phyloP scores from a whole-genome alignment of 1,284 basidiomycete genomes.

The Marasmius oreades region DNA sequence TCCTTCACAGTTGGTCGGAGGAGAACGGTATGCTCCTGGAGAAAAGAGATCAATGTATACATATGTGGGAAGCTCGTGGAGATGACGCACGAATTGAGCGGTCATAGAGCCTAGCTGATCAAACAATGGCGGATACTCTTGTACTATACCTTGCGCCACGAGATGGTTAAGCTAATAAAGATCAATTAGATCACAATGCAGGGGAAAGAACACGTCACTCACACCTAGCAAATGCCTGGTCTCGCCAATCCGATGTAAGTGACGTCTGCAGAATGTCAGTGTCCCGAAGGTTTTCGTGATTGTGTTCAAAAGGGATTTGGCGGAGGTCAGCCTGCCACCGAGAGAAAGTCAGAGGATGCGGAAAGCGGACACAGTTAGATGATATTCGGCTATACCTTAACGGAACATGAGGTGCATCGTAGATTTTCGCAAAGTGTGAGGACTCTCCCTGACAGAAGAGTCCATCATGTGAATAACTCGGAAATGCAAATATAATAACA shows the following conservation, averaged over 20 bases:
- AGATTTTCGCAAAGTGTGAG: constrained; percentile 86
- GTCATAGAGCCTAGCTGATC: constrained; percentile 86
- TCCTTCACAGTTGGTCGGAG: constrained; percentile 92
- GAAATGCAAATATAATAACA: constrained; percentile 16
- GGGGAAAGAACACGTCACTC: constrained; percentile 27
- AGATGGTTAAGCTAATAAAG: constrained; percentile 84
- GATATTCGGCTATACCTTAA: constrained; percentile 48
- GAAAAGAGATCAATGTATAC: constrained; percentile 4
- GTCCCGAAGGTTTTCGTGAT: constrained; percentile 96
- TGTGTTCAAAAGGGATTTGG: constrained; percentile 81
- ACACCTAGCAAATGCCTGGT: constrained; percentile 92
- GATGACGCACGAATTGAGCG: constrained; percentile 79
- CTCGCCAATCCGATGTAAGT: constrained; percentile 90
- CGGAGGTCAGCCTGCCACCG: constrained; percentile 67
- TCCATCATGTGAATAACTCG: constrained; percentile 9
- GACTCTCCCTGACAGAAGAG: constrained; percentile 69
- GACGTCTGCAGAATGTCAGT: constrained; percentile 92
- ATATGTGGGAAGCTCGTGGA: neutral
- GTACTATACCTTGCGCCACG: constrained; percentile 87
- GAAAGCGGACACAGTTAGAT: neutral
- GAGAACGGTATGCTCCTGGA: constrained; percentile 88
- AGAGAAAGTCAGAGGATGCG: neutral
- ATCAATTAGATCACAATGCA: neutral
- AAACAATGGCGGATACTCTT: constrained; percentile 90
- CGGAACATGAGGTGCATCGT: constrained; percentile 68